These are phyloP conservation scores for Carex littledalei DNA, from an alignment of 176 grass and related monocot genomes.

Conservation along the genomic window DNA sequence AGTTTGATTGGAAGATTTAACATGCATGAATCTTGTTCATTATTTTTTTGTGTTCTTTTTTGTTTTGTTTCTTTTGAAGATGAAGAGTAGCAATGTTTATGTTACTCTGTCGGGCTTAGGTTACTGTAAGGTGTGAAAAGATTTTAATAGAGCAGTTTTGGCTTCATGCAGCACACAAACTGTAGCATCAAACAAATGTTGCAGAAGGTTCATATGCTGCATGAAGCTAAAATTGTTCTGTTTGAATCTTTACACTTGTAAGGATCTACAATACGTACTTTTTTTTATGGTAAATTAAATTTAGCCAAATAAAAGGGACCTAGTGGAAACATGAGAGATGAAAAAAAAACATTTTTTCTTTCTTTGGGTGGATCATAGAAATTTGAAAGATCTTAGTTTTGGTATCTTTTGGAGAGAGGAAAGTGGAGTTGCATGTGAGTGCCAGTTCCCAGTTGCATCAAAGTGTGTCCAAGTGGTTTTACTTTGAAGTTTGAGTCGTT, in stretches of 20 bases:
- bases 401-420: slow-evolving; percentile 23
- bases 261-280: not conserved
- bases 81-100: no score
- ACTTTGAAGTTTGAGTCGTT: slow-evolving; percentile 6
- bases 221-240: no score
- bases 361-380: not conserved
- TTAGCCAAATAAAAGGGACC: not conserved
- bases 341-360: not conserved
- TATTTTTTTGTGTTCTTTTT: not conserved
- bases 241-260: not conserved
- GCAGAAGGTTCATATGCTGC: no score
- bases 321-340: not conserved
- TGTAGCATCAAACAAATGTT: no score
- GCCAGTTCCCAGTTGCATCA: slow-evolving; percentile 22
- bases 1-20: not conserved
- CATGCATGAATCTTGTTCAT: not conserved
- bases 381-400: slow-evolving; percentile 12
- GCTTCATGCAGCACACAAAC: no score
- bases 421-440: slow-evolving; percentile 25
- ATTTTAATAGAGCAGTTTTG: no score
- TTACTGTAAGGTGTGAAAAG: no score
- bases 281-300: not conserved
- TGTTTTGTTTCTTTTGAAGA: not conserved
- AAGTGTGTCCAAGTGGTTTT: slow-evolving; percentile 12
- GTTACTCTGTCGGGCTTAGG: not conserved